Conservation (phyloP, 164 flowering plant genomes). For the Saururus chinensis region DNA sequence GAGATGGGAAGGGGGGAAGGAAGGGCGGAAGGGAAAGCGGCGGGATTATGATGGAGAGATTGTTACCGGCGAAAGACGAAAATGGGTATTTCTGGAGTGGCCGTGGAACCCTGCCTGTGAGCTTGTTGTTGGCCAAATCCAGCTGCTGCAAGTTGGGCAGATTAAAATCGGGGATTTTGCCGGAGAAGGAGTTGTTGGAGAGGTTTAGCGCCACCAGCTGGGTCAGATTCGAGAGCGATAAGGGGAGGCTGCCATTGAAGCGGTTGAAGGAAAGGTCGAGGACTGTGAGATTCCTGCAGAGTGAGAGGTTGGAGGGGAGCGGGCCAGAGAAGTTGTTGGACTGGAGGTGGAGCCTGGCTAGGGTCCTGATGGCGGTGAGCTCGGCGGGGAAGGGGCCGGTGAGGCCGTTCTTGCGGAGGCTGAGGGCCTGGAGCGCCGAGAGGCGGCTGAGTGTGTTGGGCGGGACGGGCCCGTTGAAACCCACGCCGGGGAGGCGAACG, state of each 20-base stretch:
- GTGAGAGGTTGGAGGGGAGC: slow-evolving; percentile 60
- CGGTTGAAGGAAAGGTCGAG: slow-evolving; percentile 56
- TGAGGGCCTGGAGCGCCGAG: slow-evolving; percentile 45
- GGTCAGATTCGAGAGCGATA: slow-evolving; percentile 54
- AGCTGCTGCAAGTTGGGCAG: slow-evolving; percentile 43
- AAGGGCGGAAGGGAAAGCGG: slow-evolving; percentile 12
- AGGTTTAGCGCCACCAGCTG: slow-evolving; percentile 44
- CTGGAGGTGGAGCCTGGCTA: slow-evolving; percentile 55
- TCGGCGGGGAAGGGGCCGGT: slow-evolving; percentile 71
- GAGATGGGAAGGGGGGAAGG: slow-evolving; percentile 21
- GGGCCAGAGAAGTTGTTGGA: slow-evolving; percentile 64
- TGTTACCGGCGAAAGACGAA: slow-evolving; percentile 55
- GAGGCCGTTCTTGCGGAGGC: slow-evolving; percentile 52
- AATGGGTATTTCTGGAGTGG: slow-evolving; percentile 58
- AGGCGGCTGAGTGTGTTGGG: slow-evolving; percentile 55
- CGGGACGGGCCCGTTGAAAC: slow-evolving; percentile 51
- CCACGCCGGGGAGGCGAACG: slow-evolving; percentile 53
- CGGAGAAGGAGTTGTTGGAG: slow-evolving; percentile 60
- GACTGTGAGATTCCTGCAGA: slow-evolving; percentile 52
- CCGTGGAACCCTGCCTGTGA: slow-evolving; percentile 50
- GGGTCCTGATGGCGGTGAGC: slow-evolving; percentile 36
- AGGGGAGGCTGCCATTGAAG: slow-evolving; percentile 65
- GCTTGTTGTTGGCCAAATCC: slow-evolving; percentile 52
- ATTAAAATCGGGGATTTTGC: slow-evolving; percentile 58
- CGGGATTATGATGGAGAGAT: slow-evolving; percentile 15